Base-by-base conservation (phyloP, 2,329 filamentous ascomycete species). In the Ciborinia camelliae region DNA sequence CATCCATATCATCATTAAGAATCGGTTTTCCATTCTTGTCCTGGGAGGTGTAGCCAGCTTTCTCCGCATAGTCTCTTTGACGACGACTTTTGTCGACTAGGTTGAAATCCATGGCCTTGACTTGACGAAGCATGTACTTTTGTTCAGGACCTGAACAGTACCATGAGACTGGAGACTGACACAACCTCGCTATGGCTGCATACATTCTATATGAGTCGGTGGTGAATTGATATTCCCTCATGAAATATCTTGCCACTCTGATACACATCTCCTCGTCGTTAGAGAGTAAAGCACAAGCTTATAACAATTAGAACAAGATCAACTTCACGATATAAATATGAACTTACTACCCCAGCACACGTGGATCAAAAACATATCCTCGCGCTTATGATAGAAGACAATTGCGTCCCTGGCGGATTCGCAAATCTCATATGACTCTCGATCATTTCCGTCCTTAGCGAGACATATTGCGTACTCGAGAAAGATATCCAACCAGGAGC, bases 111-210 rank as follows among this genome's bases (percentile, higher is more conserved):
- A 96, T 90, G 4, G 87, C 86, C 76, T 96, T 96, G 77, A 99
- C 91, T 77, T 96, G 92, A 5, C 95, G 88, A 65, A 97, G 82
- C 72, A 98, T 87, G 74, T 91, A 96, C 75, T 98, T 98, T 76
- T 97, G 92, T 26, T 89, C 88, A 0, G 91, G 88, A 0, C 91
- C 90, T 3, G 89, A 89, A 60, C 89, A 89, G 76, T 94, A 97
- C 81, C 89, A 91, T 37, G 87, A 84, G 45, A 86, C 81, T 1
- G 89, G 86, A 18, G 90, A 88, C 61, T 91, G 87, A 72, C 87
- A 91, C 9, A 96, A 80, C 23, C 90, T 85, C 64, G 90, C 90
- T n/a, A 95, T 80, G 28, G 89, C 84, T 37, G 89, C 85, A 75
- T 94, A 96, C 72, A 97, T 84, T 43, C 93, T 88, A 76, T 93